Percentiles rank a stretch among this genome's conserved stretches.
Conservation (phyloP, 768 basidiomycete genomes). For the Auricularia cornea region DNA sequence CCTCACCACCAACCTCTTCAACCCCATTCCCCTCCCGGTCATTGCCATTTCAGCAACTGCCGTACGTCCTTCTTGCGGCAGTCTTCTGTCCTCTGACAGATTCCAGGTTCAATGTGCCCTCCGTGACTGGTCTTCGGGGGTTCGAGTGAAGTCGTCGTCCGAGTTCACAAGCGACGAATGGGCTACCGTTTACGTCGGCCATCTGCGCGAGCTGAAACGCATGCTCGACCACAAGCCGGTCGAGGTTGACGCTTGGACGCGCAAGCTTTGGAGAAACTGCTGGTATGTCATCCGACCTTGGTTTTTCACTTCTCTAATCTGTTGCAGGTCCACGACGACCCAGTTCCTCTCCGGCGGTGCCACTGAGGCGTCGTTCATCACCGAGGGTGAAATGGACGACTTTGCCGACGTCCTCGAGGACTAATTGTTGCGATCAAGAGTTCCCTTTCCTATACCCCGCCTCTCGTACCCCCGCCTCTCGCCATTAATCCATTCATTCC, state of each 20-base stretch:
- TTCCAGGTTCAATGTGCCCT: background rate
- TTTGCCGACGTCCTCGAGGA: background rate
- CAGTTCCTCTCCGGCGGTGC: background rate
- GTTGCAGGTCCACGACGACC: background rate
- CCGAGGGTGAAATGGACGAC: background rate
- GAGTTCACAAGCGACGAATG: background rate
- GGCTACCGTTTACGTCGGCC: background rate
- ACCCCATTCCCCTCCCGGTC: background rate
- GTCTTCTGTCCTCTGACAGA: background rate
- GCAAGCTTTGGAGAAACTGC: background rate
- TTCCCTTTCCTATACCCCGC: too few species aligned
- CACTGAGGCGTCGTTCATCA: background rate
- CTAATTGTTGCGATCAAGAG: too few species aligned
- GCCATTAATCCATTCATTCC: too few species aligned
- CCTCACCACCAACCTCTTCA: background rate
- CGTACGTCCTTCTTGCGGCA: background rate
- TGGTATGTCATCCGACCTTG: background rate
- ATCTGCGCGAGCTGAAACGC: background rate
- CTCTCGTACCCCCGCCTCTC: too few species aligned
- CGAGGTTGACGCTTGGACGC: background rate
- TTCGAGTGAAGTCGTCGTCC: background rate
- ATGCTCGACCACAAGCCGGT: background rate
- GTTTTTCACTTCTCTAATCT: background rate
- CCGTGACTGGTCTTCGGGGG: background rate
- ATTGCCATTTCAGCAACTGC: background rate